Conservation (phyloP, 148 eudicot genomes). For the Pouteria glomerata region DNA sequence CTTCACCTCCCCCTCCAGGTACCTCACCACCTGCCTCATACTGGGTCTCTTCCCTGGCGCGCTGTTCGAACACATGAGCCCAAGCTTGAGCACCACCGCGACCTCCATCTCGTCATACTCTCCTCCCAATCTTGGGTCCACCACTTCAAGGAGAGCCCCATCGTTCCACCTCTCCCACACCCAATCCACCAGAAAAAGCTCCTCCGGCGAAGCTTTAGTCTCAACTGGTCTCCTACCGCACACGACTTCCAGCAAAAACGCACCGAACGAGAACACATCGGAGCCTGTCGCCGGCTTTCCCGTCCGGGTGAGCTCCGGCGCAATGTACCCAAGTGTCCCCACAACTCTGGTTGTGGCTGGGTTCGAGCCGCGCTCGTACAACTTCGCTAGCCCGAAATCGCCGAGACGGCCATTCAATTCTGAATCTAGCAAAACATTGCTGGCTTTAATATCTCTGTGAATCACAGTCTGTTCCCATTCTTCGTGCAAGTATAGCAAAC, state of each 20-base stretch:
- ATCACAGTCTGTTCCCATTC: conserved; percentile 16
- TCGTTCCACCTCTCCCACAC: conserved; percentile 10
- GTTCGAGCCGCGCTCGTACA: conserved; percentile 16
- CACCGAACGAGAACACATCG: conserved; percentile 17
- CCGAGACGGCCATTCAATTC: conserved; percentile 10
- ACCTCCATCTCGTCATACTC: conserved; percentile 14
- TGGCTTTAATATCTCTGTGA: conserved; percentile 16
- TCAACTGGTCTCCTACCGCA: conserved; percentile 16
- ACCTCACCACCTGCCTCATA: conserved; percentile 19
- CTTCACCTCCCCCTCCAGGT: conserved; percentile 6
- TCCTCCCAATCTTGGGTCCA: conserved; percentile 9
- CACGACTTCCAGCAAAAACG: conserved; percentile 12
- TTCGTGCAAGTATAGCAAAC: conserved; percentile 13
- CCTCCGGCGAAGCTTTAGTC: conserved; percentile 8
- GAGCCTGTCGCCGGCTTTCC: conserved; percentile 10
- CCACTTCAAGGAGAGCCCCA: conserved; percentile 6
- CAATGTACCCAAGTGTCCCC: conserved; percentile 17
- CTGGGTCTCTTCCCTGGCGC: conserved; percentile 2
- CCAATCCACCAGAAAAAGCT: conserved; percentile 12
- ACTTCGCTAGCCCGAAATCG: conserved; percentile 14
- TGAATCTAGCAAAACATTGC: conserved; percentile 11
- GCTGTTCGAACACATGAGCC: conserved; percentile 10
- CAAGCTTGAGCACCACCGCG: conserved; percentile 6
- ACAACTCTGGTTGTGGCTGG: conserved; percentile 13
- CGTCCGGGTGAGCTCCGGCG: conserved; percentile 12